phyloP scores from a whole-genome alignment of 805 yeast species.

The Barnettozyma wickerhamii region DNA sequence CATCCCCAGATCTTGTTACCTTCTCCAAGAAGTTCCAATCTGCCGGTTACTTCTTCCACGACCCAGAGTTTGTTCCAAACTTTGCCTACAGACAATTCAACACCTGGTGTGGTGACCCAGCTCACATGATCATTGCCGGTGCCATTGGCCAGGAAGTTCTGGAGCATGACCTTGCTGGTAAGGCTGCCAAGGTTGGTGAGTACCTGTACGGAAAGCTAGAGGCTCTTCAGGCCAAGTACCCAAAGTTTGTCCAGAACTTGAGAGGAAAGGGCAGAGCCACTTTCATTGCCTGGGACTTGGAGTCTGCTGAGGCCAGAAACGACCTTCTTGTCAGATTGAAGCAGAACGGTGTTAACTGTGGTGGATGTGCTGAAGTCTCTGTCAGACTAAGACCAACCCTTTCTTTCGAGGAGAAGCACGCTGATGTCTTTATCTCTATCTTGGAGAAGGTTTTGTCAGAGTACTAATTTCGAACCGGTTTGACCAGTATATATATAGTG shows the following conservation, averaged over 20 bases:
- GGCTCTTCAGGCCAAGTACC: slow-evolving; percentile 48
- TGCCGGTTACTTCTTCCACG: slow-evolving; percentile 81
- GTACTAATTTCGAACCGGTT: slow-evolving; percentile 6
- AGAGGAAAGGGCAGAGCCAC: slow-evolving; percentile 77
- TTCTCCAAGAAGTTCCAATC: slow-evolving; percentile 87
- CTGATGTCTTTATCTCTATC: slow-evolving; percentile 54
- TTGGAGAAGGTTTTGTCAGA: slow-evolving; percentile 32
- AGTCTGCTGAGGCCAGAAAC: slow-evolving; percentile 52
- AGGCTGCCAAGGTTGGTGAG: slow-evolving; percentile 59
- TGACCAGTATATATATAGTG: too few relatives aligned
- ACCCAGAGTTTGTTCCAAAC: slow-evolving; percentile 69
- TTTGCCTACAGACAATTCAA: slow-evolving; percentile 85
- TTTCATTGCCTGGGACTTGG: slow-evolving; percentile 77
- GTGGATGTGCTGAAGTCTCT: slow-evolving; percentile 78
- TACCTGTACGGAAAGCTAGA: slow-evolving; percentile 58
- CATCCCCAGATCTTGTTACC: slow-evolving; percentile 81
- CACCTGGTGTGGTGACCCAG: slow-evolving; percentile 94
- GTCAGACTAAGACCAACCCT: slow-evolving; percentile 80
- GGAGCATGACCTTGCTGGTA: slow-evolving; percentile 52
- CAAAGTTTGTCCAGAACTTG: slow-evolving; percentile 47
- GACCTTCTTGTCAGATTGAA: slow-evolving; percentile 57
- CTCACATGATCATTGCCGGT: slow-evolving; percentile 70
- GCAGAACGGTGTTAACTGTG: slow-evolving; percentile 67
- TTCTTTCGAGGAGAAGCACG: slow-evolving; percentile 76
- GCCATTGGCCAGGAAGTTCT: slow-evolving; percentile 64